A percentile compares a stretch with the other conserved stretches of the same genome.
Conservation (phyloP, 1,284 basidiomycete genomes). For the Cutaneotrichosporon sp. region DNA sequence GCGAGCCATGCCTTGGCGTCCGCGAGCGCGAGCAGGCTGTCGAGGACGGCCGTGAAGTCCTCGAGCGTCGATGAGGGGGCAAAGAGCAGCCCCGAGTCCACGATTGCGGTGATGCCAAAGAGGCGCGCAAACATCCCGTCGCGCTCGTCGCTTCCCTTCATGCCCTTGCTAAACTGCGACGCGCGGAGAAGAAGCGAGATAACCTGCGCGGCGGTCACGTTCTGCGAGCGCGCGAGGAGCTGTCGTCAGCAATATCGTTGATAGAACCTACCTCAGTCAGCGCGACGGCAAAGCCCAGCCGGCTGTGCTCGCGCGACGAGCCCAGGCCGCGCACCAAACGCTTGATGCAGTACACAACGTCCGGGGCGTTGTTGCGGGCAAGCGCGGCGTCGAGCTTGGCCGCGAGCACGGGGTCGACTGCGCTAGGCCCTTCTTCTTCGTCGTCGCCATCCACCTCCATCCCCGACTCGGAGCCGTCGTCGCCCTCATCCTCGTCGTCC, state of each 20-base stretch:
- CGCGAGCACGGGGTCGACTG: slow-evolving; percentile 53
- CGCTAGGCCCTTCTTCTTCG: slow-evolving; percentile 46
- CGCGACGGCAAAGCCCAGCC: slow-evolving; percentile 92
- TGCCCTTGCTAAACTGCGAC: slow-evolving; percentile 67
- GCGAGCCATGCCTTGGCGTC: slow-evolving; percentile 87
- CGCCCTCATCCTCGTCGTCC: slow-evolving; percentile 56
- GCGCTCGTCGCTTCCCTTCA: slow-evolving; percentile 87
- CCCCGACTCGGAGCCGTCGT: slow-evolving; percentile 57
- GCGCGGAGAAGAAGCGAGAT: slow-evolving; percentile 69
- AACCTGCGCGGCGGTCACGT: slow-evolving; percentile 74
- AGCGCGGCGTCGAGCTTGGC: slow-evolving; percentile 50
- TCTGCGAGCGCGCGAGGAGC: slow-evolving; percentile 78
- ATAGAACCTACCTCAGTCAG: slow-evolving; percentile 80
- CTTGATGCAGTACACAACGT: slow-evolving; percentile 85
- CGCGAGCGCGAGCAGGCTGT: slow-evolving; percentile 68
- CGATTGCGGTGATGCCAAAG: slow-evolving; percentile 81
- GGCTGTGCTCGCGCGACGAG: slow-evolving; percentile 86
- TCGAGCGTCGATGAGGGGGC: slow-evolving; percentile 62
- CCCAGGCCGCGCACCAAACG: slow-evolving; percentile 82
- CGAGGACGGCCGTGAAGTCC: slow-evolving; percentile 66
- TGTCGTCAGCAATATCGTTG: slow-evolving; percentile 46
- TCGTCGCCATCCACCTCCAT: slow-evolving; percentile 57
- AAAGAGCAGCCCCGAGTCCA: slow-evolving; percentile 77
- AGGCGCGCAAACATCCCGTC: slow-evolving; percentile 89
- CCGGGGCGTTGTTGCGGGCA: slow-evolving; percentile 71